Base-by-base conservation (phyloP, 257 asterid species). In the Solanum chmielewskii region DNA sequence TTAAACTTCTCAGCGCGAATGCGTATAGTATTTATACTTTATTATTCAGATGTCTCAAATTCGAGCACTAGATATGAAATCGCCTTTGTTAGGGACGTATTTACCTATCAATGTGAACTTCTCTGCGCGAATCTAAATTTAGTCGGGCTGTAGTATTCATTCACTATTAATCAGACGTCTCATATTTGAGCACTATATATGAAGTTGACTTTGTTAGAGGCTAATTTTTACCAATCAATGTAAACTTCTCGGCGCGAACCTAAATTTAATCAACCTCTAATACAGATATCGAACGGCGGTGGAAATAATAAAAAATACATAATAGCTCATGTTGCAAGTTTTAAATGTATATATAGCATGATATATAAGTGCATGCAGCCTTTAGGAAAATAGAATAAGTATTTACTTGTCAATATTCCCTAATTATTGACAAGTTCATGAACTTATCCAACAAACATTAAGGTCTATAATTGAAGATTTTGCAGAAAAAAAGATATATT, bases 371-470 rank as follows among this genome's bases (percentile, higher is more conserved):
- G 91, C 89, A 84, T 84, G 91, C 89, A 84, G 89, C 64, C 86
- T 78, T 45, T 89, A 75, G 71, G 88, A 16, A 89, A 87, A 69
- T 77, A 88, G 83, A 83, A 83, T 71, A 85, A 11, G 75, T 71
- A 85, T 83, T 83, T 73, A 78, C 73, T 70, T 88, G 37, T 56
- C 41, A 80, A 70, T 87, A 60, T 84, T 60, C 76, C 45, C 69
- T 49, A 80, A 90, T 80, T 27, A 91, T 83, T 89, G 87, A 82
- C 87, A 89, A 90, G 68, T 91, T 90, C 95, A 92, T 93, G 91
- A 90, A 93, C 90, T 86, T 73, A 88, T 85, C 77, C 86, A 85
- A 76, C 56, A 82, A 83, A 75, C 68, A 68, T 56, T 82, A 45
- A 41, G 27, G 56, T n/a, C 44, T 45, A 90, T 88, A 75, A 87